Percentiles rank a stretch among this genome's conserved stretches.
phyloP scores from a whole-genome alignment of 148 eudicot species.

The Silene conica region DNA sequence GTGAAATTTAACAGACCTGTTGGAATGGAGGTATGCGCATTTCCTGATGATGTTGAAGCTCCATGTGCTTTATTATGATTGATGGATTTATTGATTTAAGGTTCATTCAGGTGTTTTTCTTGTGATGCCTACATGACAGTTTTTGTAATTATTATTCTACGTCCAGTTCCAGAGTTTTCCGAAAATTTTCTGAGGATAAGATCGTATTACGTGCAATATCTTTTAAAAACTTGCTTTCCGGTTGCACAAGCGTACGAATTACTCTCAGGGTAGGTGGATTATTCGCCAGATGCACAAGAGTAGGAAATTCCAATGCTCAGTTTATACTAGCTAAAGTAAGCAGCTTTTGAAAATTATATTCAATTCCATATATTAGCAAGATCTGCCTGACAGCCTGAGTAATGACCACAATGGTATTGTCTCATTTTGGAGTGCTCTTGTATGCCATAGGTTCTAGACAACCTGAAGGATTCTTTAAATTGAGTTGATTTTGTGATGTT shows the following conservation, averaged over 20 bases:
- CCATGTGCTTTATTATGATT: neutral
- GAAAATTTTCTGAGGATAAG: neutral
- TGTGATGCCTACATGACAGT: neutral
- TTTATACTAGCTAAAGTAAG: slow-evolving; percentile 10
- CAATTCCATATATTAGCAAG: too few species aligned
- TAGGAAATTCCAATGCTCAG: slow-evolving; percentile 10
- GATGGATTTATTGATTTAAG: neutral
- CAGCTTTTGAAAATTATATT: neutral
- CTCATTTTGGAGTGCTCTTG: too few species aligned
- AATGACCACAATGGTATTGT: too few species aligned
- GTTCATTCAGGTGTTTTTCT: neutral
- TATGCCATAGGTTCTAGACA: too few species aligned
- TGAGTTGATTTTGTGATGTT: too few species aligned
- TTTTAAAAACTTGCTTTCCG: neutral
- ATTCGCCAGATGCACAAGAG: slow-evolving; percentile 9
- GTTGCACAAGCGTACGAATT: neutral
- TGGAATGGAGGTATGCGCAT: neutral
- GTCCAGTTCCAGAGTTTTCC: slow-evolving; percentile 7
- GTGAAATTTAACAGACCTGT: too few species aligned
- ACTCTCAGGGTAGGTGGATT: neutral
- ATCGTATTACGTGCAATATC: neutral
- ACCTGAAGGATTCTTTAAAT: too few species aligned
- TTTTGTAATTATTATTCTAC: neutral
- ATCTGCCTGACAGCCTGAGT: too few species aligned
- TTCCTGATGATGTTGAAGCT: neutral